Evolutionary conservation across 176 grass and related monocot species (phyloP), one percentile per base, ranked within the genome.

Genomic region (sorghum (Sorghum bicolor)): DNA sequence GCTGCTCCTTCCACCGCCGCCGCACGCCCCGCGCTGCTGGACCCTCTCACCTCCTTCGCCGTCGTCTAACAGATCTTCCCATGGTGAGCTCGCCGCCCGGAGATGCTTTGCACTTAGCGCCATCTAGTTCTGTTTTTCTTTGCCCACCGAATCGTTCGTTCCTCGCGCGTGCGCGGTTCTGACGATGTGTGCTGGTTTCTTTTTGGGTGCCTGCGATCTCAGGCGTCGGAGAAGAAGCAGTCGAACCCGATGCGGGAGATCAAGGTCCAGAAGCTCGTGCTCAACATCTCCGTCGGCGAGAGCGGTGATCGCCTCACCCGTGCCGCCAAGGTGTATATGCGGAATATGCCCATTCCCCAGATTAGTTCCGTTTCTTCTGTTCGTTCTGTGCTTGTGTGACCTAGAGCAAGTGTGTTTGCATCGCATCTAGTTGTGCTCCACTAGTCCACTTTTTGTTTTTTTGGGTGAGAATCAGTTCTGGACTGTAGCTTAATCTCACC

Each of bases 281-380:
- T 96, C 66, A 93, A 93, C 80, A 96, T 96, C 88, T 96, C 93
- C 50, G 93, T 96, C 62, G 93, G 93, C 14, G 93, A 96, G 91
- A 96, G 93, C 58, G 93, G 93, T 62, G 93, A 96, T 88, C 93
- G 90, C 48, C 93, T 96, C 50, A 91, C 93, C 80, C 91, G 93
- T 28, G 88, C 91, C 30, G 81, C 93, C 25, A 96, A 95, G 90
- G 93, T 83, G 52, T 29, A 71, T 16, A 33, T 7, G 10, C 31
- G 17, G 11, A n/a, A 60, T 24, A 38, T 9, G 8, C 31, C 29
- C n/a, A 28, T 14, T 48, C 5, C 30, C 58, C 41, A 12, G 2
- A 20, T 22, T 48, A 32, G 2, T 8, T 26, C 26, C 15, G 40
- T 32, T 78, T 41, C 76, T 20, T 66, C 4, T n/a, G 25, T 40